Base-by-base conservation (phyloP, 768 basidiomycete species). In the Candolleomyces eurysporus region DNA sequence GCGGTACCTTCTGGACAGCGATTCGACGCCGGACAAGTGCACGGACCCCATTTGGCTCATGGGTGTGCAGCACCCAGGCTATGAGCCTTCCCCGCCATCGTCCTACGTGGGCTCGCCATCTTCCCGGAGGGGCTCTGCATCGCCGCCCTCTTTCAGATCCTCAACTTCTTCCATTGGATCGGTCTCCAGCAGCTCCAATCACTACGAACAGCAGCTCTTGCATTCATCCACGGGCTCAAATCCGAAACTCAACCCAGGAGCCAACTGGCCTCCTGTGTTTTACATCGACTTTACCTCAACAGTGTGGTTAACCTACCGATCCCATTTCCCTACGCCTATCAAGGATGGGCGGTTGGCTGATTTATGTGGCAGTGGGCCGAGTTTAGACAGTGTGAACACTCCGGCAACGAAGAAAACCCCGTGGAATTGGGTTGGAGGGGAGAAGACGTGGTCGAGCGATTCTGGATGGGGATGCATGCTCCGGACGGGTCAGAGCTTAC, bases 271-370 rank as follows among this genome's bases (percentile, higher is more conserved):
- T 0, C 83, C 87, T 8, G 82, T 83, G 40, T 97, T 97, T 71
- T 94, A 95, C 68, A 79, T 83, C 13, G 96, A 98, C 75, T 98
- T 96, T 72, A 88, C 88, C 0, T 92, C 92, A 0, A 81, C 90
- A 6, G 80, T 97, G 55, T 97, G 94, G 90, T 82, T 96, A 48
- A 96, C 95, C 0, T 98, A 98, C 75, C 91, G 96, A 22, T 88
- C 87, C 2, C 89, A 94, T 45, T 96, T 96, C 64, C 72, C 84
- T 1, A 58, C 57, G 0, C 89, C 93, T 2, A 95, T 98, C 66
- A 79, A 86, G 48, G 89, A 93, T 70, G 79, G 78, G 0, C 74
- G 74, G 2, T 63, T 81, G 42, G 75, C 65, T 2, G 80, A 81
- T 64, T 63, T 82, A 30, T 66, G 60, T 30, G 61, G 48, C 67